A percentile compares a stretch with the other conserved stretches of the same genome.
Conservation (phyloP, 1,284 basidiomycete genomes). For the Puccinia horiana region DNA sequence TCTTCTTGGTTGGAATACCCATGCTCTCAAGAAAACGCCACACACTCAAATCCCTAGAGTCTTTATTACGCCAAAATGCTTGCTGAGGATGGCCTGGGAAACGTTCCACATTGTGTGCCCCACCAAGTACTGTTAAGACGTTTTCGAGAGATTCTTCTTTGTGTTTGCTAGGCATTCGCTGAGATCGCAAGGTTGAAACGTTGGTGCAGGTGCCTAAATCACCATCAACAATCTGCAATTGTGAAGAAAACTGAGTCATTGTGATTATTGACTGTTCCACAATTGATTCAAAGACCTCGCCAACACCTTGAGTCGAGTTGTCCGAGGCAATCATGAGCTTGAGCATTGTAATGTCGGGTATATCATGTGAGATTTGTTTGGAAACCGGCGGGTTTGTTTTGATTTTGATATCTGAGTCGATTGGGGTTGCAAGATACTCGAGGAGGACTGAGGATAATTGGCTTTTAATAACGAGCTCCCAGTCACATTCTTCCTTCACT, state of each 20-base stretch:
- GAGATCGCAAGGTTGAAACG: background rate
- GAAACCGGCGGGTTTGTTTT: background rate
- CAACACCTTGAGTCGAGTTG: constrained; percentile 15
- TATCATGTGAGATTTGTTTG: background rate
- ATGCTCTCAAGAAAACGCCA: background rate
- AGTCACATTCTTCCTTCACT: background rate
- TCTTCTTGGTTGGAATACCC: background rate
- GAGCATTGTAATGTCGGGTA: background rate
- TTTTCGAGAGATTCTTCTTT: background rate
- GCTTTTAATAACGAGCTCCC: background rate
- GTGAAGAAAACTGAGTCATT: background rate
- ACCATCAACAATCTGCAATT: background rate
- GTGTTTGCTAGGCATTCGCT: background rate
- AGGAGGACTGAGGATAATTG: background rate
- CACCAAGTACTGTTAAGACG: background rate
- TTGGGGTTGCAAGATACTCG: background rate
- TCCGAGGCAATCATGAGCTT: background rate
- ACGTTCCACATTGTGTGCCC: constrained; percentile 15
- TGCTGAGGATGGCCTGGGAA: background rate
- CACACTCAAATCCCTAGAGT: background rate
- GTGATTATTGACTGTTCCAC: background rate
- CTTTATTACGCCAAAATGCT: background rate
- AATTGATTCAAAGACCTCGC: background rate
- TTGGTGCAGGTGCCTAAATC: constrained; percentile 13
- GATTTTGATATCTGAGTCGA: background rate